These are phyloP conservation scores for Globisporangium irregulare DNA, from an alignment of 352 stramenopile species.

Conservation along the genomic window DNA sequence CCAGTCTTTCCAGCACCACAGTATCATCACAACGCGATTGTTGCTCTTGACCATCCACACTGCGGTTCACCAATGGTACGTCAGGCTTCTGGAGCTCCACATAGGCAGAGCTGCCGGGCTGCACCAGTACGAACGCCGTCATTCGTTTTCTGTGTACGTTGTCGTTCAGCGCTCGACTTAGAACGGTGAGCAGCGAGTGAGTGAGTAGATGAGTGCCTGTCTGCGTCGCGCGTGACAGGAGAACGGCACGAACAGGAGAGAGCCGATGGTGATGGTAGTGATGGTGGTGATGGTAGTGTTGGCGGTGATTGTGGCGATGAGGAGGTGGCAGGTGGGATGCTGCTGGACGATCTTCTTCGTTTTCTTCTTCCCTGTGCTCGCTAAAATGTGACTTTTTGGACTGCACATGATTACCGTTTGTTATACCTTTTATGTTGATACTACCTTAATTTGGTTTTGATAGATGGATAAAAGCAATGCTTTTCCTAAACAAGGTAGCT, in stretches of 20 bases:
- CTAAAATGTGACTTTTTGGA: too few relatives aligned
- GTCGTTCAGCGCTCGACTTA: not conserved
- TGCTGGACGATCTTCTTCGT: too few relatives aligned
- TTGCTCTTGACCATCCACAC: not conserved
- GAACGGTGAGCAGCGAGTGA: not conserved
- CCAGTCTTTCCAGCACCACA: slow-evolving; percentile 15
- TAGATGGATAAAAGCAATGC: too few relatives aligned
- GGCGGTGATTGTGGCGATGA: not conserved
- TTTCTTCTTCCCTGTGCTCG: too few relatives aligned
- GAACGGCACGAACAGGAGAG: not conserved
- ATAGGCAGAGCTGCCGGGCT: not conserved
- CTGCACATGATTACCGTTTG: too few relatives aligned
- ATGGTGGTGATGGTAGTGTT: too few relatives aligned
- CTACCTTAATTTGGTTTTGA: too few relatives aligned
- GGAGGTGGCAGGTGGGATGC: too few relatives aligned
- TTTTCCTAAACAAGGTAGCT: too few relatives aligned
- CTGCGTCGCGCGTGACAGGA: not conserved
- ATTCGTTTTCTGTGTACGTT: not conserved
- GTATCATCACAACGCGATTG: not conserved
- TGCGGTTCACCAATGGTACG: too few relatives aligned
- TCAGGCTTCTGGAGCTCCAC: not conserved
- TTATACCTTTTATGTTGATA: too few relatives aligned
- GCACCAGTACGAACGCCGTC: not conserved
- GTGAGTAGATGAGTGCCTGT: not conserved
- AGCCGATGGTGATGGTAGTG: too few relatives aligned